Evolutionary conservation across 192 early-diverging fungal genomes (phyloP).

Genomic region (Coemansia sp.): DNA sequence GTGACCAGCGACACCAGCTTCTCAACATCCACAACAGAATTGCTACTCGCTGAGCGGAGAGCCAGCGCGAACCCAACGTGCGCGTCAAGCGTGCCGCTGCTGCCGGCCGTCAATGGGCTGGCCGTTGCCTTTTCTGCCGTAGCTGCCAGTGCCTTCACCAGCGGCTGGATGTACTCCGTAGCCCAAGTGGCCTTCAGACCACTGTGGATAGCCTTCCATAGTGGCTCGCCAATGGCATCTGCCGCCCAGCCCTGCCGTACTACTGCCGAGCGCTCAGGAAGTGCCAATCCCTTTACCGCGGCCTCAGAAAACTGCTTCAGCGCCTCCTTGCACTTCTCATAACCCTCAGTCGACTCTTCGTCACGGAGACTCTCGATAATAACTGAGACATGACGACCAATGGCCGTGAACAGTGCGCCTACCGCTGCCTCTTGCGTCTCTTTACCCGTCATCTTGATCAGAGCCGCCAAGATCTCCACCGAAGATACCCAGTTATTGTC

Average conservation of each 20-base stretch:
- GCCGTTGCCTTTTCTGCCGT: conserved; percentile 63
- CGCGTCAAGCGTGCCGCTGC: conserved; percentile 66
- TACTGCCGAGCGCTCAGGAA: conserved; percentile 65
- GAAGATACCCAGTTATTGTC: conserved; percentile 42
- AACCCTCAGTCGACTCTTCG: conserved; percentile 7
- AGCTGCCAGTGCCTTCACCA: conserved; percentile 56
- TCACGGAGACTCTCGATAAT: conserved; percentile 31
- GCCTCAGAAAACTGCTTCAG: conserved; percentile 48
- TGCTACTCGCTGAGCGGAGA: conserved; percentile 27
- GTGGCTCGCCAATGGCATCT: conserved; percentile 59
- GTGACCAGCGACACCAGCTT: conserved; percentile 37
- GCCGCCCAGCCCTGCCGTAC: conserved; percentile 71
- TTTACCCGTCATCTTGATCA: conserved; percentile 72
- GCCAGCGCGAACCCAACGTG: conserved; percentile 65
- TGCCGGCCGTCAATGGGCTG: conserved; percentile 60
- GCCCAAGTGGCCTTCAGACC: conserved; percentile 12
- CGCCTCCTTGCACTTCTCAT: conserved; percentile 41
- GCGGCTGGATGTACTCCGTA: conserved; percentile 36
- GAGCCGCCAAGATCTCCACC: conserved; percentile 61
- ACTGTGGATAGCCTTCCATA: conserved; percentile 41
- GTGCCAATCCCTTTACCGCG: conserved; percentile 58
- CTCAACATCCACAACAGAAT: conserved; percentile 25
- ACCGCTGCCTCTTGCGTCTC: conserved; percentile 79
- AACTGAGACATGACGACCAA: conserved; percentile 63
- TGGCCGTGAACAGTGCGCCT: conserved; percentile 62